Evolutionary conservation across 352 stramenopile species (phyloP).

Genomic region (Phytophthora pistaciae): DNA sequence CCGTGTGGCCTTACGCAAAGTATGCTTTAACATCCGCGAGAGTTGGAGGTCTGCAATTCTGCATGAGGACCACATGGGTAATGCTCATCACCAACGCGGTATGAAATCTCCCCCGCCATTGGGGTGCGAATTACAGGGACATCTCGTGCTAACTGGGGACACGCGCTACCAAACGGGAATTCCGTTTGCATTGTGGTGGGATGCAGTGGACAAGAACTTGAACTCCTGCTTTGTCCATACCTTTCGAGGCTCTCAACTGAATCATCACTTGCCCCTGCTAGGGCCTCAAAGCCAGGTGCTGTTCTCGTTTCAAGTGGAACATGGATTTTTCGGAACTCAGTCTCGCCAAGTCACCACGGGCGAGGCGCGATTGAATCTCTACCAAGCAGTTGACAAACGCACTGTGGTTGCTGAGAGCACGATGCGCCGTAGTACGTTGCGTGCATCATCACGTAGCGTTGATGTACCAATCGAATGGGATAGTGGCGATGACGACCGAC

Average conservation of each 20-base stretch:
- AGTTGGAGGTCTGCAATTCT: slow-evolving; percentile 26
- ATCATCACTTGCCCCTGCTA: slow-evolving; percentile 1
- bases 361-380: slow-evolving; percentile 37
- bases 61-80: not conserved
- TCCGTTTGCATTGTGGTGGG: slow-evolving; percentile 69
- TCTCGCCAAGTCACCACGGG: slow-evolving; percentile 20
- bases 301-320: slow-evolving; percentile 34
- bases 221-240: slow-evolving; percentile 59
- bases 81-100: not conserved
- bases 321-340: slow-evolving; percentile 30
- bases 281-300: slow-evolving; percentile 24
- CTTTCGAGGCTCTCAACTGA: slow-evolving; percentile 6
- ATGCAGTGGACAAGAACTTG: slow-evolving; percentile 42
- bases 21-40: slow-evolving; percentile 41
- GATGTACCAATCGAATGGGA: slow-evolving; percentile 18
- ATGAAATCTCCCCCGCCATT: slow-evolving; percentile 22
- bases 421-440: not conserved
- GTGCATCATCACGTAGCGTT: not conserved
- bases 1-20: slow-evolving; percentile 13
- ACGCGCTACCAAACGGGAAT: slow-evolving; percentile 6
- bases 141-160: slow-evolving; percentile 28
- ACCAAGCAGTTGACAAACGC: slow-evolving; percentile 1
- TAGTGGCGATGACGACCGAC: not conserved
- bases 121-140: slow-evolving; percentile 57
- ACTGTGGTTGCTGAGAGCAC: not conserved